Evolutionary conservation across 2,329 filamentous ascomycete species (phyloP).

Genomic region (Orbilia javanica): DNA sequence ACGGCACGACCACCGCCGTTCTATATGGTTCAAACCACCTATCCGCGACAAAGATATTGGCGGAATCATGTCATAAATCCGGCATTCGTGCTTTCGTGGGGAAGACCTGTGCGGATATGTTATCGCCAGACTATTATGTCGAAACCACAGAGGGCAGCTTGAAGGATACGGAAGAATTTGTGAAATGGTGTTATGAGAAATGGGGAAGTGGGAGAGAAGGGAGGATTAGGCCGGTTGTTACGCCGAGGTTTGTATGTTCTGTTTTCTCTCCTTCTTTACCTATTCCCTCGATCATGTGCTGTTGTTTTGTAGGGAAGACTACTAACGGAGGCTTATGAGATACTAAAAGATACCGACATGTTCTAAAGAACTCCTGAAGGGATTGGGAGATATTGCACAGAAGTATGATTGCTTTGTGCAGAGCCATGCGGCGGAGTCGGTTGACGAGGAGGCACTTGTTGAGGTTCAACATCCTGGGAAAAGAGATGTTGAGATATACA

Average conservation of each 20-base stretch:
- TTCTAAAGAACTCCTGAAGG: slow-evolving; percentile 69
- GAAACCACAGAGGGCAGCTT: slow-evolving; percentile 59
- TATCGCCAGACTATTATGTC: slow-evolving; percentile 60
- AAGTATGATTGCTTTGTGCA: slow-evolving; percentile 64
- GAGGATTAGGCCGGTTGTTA: slow-evolving; percentile 63
- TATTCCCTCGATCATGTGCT: not conserved
- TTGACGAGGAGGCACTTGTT: slow-evolving; percentile 60
- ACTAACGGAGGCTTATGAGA: not conserved
- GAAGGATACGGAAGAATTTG: slow-evolving; percentile 60
- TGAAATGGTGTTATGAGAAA: slow-evolving; percentile 54
- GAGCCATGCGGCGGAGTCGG: slow-evolving; percentile 61
- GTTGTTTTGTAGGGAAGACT: not conserved
- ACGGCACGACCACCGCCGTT: slow-evolving; percentile 74
- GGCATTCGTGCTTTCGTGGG: slow-evolving; percentile 74
- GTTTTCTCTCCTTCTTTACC: not conserved
- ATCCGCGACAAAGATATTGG: slow-evolving; percentile 72
- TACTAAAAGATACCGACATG: slow-evolving; percentile 66
- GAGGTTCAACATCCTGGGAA: slow-evolving; percentile 57
- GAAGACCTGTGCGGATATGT: slow-evolving; percentile 65
- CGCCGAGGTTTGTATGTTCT: slow-evolving; percentile 62
- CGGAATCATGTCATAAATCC: slow-evolving; percentile 69
- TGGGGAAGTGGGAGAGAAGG: slow-evolving; percentile 55
- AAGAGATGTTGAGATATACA: slow-evolving; percentile 60
- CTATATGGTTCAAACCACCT: slow-evolving; percentile 73
- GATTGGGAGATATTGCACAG: slow-evolving; percentile 71